Evolutionary conservation across 2,329 filamentous ascomycete genomes (phyloP).

Genomic region (Thielaviopsis punctulata): DNA sequence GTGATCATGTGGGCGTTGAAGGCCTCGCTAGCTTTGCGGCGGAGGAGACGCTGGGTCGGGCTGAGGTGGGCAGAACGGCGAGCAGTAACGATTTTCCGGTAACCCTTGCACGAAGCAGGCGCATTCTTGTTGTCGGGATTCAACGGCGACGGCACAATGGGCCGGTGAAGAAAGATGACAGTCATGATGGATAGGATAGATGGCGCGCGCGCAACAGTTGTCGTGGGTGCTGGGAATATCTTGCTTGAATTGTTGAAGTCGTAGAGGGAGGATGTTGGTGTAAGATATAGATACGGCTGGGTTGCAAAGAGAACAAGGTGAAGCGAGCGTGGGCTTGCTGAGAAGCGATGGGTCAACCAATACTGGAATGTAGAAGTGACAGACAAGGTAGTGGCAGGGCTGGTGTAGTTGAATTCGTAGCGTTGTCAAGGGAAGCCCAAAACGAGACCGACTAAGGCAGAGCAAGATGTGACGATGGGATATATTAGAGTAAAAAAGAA

Average conservation of each 20-base stretch:
- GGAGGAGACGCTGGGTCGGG: slow-evolving; percentile 11
- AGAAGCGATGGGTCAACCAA: background rate
- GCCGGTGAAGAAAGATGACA: slow-evolving; percentile 7
- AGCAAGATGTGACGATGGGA: background rate
- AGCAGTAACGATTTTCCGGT: slow-evolving; percentile 8
- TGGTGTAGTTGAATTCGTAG: background rate
- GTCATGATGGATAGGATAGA: background rate
- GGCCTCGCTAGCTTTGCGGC: slow-evolving; percentile 11
- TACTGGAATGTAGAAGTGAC: background rate
- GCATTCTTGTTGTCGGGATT: slow-evolving; percentile 8
- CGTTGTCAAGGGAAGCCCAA: background rate
- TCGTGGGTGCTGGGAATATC: background rate
- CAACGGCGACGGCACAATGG: slow-evolving; percentile 10
- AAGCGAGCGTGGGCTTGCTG: background rate
- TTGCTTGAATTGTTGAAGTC: background rate
- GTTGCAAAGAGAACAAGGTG: background rate
- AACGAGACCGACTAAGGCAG: background rate
- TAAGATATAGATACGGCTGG: background rate
- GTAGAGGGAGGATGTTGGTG: background rate
- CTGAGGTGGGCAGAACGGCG: slow-evolving; percentile 10
- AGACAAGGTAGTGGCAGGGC: background rate
- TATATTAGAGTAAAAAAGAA: background rate
- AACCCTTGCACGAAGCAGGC: background rate
- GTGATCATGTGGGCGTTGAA: slow-evolving; percentile 11
- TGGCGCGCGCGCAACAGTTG: background rate